Conservation (phyloP, 257 asterid species). For the Fraxinus americana region DNA sequence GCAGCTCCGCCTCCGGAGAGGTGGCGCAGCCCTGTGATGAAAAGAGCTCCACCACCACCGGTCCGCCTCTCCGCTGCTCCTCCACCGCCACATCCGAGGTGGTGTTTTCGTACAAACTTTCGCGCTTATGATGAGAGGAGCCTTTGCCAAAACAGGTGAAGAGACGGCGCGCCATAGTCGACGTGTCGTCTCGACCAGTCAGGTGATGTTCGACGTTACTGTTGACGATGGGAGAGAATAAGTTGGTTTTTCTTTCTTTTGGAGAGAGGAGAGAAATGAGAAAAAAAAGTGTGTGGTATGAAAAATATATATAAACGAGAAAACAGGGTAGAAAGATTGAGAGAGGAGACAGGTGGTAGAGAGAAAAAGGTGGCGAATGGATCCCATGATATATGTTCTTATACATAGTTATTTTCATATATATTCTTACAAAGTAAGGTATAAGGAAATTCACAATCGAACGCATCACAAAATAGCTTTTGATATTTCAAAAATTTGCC, state of each 20-base stretch:
- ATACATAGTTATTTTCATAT: not conserved
- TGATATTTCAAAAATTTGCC: too few relatives aligned
- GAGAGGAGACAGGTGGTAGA: slow-evolving; percentile 25
- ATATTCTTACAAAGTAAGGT: not conserved
- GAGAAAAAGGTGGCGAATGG: slow-evolving; percentile 52
- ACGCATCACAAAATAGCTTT: too few relatives aligned
- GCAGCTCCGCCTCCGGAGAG: slow-evolving; percentile 84
- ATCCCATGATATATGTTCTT: slow-evolving; percentile 7
- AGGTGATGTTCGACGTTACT: not conserved
- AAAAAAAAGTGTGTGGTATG: not conserved
- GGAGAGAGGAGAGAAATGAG: slow-evolving; percentile 3
- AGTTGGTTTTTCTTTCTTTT: not conserved
- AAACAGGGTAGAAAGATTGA: not conserved
- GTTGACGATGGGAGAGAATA: not conserved
- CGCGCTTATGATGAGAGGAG: slow-evolving; percentile 17
- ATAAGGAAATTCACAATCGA: too few relatives aligned
- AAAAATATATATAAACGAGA: not conserved
- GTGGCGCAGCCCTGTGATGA: slow-evolving; percentile 93
- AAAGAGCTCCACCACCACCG: slow-evolving; percentile 85
- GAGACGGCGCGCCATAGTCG: slow-evolving; percentile 70
- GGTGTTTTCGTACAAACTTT: slow-evolving; percentile 24
- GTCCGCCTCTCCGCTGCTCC: slow-evolving; percentile 64
- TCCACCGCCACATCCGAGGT: slow-evolving; percentile 59
- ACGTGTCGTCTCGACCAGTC: slow-evolving; percentile 38
- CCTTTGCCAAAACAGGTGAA: slow-evolving; percentile 58